Percentiles rank a stretch among this genome's conserved stretches.
These are phyloP conservation scores for Metschnikowia corniflorae DNA, from an alignment of 805 yeast genomes.

Conservation along the genomic window DNA sequence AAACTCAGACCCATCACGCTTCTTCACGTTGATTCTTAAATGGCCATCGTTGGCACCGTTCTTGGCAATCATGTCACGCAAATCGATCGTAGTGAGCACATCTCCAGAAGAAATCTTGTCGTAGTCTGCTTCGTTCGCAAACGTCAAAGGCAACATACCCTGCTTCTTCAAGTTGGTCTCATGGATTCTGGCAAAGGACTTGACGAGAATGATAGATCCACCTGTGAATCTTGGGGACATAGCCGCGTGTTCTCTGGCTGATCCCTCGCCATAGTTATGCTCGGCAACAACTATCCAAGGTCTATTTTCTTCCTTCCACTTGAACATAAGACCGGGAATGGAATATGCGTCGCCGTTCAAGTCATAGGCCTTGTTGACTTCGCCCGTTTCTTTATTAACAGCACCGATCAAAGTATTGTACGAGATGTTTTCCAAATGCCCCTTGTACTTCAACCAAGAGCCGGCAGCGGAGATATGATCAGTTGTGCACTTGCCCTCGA, in stretches of 20 bases:
- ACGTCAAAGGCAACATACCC: slow-evolving; percentile 93
- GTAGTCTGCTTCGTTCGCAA: slow-evolving; percentile 86
- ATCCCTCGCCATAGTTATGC: slow-evolving; percentile 98
- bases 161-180: slow-evolving; percentile 97
- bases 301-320: slow-evolving; percentile 80
- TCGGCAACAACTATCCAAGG: slow-evolving; percentile 97
- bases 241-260: slow-evolving; percentile 99
- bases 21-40: slow-evolving; percentile 67
- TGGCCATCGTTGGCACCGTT: slow-evolving; percentile 87
- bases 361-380: slow-evolving; percentile 87
- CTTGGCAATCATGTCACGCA: slow-evolving; percentile 55
- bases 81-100: slow-evolving; percentile 28
- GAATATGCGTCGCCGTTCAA: slow-evolving; percentile 71
- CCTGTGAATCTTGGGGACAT: slow-evolving; percentile 93
- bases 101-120: slow-evolving; percentile 79
- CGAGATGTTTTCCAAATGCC: slow-evolving; percentile 93
- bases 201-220: slow-evolving; percentile 82
- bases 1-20: slow-evolving; percentile 64
- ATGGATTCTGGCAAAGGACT: slow-evolving; percentile 97
- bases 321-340: slow-evolving; percentile 95
- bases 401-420: slow-evolving; percentile 96
- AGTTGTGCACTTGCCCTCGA: slow-evolving; percentile 97
- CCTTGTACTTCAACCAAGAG: slow-evolving; percentile 97
- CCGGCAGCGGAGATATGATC: slow-evolving; percentile 99
- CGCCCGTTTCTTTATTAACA: slow-evolving; percentile 93